These are phyloP conservation scores for Letharia lupina DNA, from an alignment of 495 filamentous ascomycete genomes.

Conservation along the genomic window DNA sequence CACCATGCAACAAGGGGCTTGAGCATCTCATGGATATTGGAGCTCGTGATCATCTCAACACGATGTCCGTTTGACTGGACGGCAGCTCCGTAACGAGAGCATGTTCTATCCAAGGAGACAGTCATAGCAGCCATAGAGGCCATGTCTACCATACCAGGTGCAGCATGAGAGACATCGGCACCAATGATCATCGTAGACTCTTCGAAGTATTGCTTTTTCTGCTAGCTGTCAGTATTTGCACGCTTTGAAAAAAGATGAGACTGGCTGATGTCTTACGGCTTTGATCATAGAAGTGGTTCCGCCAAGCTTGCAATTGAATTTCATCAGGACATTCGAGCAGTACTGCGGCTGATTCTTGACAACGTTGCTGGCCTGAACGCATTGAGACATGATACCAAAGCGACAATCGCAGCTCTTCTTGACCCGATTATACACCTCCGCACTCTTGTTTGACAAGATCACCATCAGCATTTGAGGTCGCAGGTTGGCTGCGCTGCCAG, in stretches of 20 bases:
- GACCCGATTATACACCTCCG: conserved; percentile 60
- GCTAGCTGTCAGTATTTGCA: conserved; percentile 14
- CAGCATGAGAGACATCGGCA: conserved; percentile 78
- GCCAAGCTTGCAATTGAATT: conserved; percentile 93
- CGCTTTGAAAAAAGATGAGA: not conserved
- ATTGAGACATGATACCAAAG: conserved; percentile 69
- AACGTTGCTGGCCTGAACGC: conserved; percentile 55
- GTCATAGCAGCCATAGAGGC: conserved; percentile 82
- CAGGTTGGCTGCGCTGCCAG: conserved; percentile 35
- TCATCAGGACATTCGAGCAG: conserved; percentile 82
- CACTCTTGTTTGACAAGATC: conserved; percentile 58
- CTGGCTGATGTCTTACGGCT: conserved; percentile 14
- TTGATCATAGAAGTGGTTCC: conserved; percentile 51
- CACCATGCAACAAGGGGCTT: conserved; percentile 54
- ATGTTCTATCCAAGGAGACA: conserved; percentile 62
- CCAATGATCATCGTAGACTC: conserved; percentile 68
- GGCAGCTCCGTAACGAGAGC: conserved; percentile 63
- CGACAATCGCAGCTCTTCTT: conserved; percentile 79
- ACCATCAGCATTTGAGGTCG: conserved; percentile 49
- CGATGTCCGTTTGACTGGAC: conserved; percentile 71
- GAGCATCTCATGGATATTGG: conserved; percentile 57
- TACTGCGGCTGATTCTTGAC: conserved; percentile 60
- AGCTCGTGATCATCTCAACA: conserved; percentile 59
- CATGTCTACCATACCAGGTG: conserved; percentile 47
- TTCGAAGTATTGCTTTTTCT: conserved; percentile 28